Evolutionary conservation across 192 early-diverging fungal species (phyloP).

Genomic region (Dissophora globulifera): DNA sequence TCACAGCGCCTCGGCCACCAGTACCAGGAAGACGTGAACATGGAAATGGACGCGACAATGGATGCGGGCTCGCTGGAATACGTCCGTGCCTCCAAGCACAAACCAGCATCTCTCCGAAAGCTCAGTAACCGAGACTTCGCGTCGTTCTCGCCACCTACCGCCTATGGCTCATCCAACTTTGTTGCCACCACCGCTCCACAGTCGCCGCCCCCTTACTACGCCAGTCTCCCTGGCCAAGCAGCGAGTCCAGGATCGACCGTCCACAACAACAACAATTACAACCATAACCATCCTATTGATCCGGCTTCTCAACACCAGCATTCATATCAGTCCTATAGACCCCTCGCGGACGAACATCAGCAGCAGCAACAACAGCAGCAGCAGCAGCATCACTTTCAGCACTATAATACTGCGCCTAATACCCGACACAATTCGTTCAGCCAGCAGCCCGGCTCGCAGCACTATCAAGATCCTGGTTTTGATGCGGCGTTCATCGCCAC

Average conservation of each 20-base stretch:
- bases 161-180: neutral
- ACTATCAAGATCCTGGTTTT: constrained; percentile 21
- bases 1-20: neutral
- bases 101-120: constrained; percentile 12
- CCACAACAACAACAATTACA: constrained; percentile 3
- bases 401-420: constrained; percentile 24
- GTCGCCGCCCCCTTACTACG: constrained; percentile 5
- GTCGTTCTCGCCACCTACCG: constrained; percentile 15
- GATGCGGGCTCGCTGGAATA: neutral
- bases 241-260: neutral
- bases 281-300: no score
- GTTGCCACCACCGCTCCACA: neutral
- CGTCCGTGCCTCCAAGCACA: constrained; percentile 7
- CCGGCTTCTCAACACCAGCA: no score
- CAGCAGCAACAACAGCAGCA: constrained; percentile 18
- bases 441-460: constrained; percentile 21
- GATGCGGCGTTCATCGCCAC: constrained; percentile 2
- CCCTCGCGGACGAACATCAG: neutral
- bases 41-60: constrained; percentile 26
- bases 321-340: neutral
- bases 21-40: constrained; percentile 20
- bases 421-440: constrained; percentile 21
- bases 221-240: neutral
- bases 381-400: constrained; percentile 11
- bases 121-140: constrained; percentile 10